These are phyloP conservation scores for Diatrype stigma DNA, from an alignment of 2,329 filamentous ascomycete genomes.

Conservation along the genomic window DNA sequence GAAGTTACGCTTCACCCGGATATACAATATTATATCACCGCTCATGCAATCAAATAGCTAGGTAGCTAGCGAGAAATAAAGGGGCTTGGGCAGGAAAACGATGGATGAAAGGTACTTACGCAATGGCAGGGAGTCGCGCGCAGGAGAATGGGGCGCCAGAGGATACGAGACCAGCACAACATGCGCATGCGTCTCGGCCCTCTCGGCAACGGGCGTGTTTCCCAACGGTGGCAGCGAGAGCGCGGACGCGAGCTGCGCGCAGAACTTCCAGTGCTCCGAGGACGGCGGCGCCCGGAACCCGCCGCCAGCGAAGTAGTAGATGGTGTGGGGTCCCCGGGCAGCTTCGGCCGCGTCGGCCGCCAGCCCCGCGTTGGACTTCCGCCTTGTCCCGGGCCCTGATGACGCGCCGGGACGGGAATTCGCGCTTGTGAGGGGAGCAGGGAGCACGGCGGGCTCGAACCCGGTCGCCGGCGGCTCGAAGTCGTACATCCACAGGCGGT, in stretches of 20 bases:
- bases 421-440: background rate
- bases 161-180: conserved; percentile 49
- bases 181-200: conserved; percentile 20
- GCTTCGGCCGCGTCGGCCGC: too few relatives aligned
- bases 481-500: conserved; percentile 11
- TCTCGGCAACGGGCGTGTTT: too few relatives aligned
- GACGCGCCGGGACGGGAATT: too few relatives aligned
- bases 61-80: too few relatives aligned
- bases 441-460: too few relatives aligned
- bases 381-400: background rate
- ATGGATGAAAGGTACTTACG: conserved; percentile 5
- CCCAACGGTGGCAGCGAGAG: conserved; percentile 21
- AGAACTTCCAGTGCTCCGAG: conserved; percentile 48
- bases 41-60: too few relatives aligned
- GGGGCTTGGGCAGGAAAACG: too few relatives aligned
- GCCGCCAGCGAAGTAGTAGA: conserved; percentile 55
- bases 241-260: conserved; percentile 38
- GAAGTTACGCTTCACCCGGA: too few relatives aligned
- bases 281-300: conserved; percentile 50
- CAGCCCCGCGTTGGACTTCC: background rate
- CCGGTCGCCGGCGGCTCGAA: conserved; percentile 5
- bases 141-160: conserved; percentile 49
- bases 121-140: conserved; percentile 41
- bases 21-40: too few relatives aligned
- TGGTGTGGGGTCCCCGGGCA: background rate